Evolutionary conservation across 148 eudicot species (phyloP).

Genomic region (Cornus suecica): DNA sequence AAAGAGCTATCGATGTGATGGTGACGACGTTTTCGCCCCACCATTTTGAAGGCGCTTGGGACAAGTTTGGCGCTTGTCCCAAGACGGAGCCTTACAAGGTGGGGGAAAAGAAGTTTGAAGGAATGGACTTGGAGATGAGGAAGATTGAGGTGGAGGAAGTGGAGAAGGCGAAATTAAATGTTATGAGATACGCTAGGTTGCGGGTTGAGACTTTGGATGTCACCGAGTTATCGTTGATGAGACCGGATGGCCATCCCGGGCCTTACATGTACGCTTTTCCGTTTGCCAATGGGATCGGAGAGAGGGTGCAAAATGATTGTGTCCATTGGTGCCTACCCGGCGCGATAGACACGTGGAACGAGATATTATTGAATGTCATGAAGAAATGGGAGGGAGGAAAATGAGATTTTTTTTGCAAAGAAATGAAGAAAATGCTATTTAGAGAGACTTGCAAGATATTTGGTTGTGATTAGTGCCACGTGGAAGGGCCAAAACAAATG

Average conservation of each 20-base stretch:
- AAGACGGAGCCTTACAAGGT: constrained; percentile 58
- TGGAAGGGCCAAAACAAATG: not conserved
- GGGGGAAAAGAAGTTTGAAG: constrained; percentile 54
- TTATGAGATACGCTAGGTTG: constrained; percentile 14
- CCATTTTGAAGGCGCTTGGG: constrained; percentile 95
- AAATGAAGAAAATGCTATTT: too few species aligned
- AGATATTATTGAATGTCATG: constrained; percentile 68
- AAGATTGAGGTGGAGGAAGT: constrained; percentile 46
- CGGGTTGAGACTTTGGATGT: constrained; percentile 67
- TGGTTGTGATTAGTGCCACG: not conserved
- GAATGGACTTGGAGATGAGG: constrained; percentile 78
- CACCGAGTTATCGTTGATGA: constrained; percentile 60
- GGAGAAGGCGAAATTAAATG: constrained; percentile 30
- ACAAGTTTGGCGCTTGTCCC: constrained; percentile 79
- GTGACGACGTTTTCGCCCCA: constrained; percentile 80
- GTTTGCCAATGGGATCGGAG: constrained; percentile 66
- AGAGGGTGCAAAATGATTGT: constrained; percentile 79
- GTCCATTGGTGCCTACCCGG: constrained; percentile 97
- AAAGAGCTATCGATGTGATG: constrained; percentile 39
- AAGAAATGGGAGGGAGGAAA: constrained; percentile 41
- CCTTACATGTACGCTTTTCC: constrained; percentile 74
- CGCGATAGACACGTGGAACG: constrained; percentile 87
- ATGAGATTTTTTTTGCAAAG: not conserved
- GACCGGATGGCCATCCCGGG: constrained; percentile 96
- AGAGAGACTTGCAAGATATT: not conserved